Base-by-base conservation (phyloP, 306 rosid genomes). In the Phaseolus lunatus region DNA sequence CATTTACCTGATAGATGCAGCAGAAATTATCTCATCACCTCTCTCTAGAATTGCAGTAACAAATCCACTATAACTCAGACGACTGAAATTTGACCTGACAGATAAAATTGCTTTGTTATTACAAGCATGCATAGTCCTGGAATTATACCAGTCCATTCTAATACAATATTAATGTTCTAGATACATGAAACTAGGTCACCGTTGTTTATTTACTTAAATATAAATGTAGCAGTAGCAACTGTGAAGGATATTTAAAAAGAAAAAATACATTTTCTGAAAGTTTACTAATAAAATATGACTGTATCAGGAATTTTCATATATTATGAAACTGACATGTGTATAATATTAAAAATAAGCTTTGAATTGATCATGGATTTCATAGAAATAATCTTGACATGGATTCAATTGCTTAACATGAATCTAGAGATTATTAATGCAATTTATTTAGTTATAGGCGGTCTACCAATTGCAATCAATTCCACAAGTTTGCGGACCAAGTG, bases 1-100 rank as follows among this genome's bases (percentile, higher is more conserved):
- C 29, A 81, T 83, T 47, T 88, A 94, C 97, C 98, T 88, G 62
- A 94, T 78, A 75, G 95, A 82, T 50, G 98, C 98, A 11, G 90
- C 95, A 82, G 54, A 70, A 41, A 90, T 72, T 5, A 94, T 82
- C 88, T 94, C 98, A 7, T 94, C 95, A 81, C 87, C 95, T 87
- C 90, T 92, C 84, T 92, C 95, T 44, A 94, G 91, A 85, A 90
- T 84, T 58, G 88, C 91, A 84, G 98, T 92, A 85, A 90, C 72
- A 81, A 94, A 94, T 65, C 98, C 92, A 78, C 92, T 82, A 56
- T 86, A 87, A 62, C 89, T 82, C 54, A 94, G 91, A 39, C 98
- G 89, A 71, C 86, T 92, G 78, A 94, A 90, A 75, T 94, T 94
- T 73, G 98, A 94, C 90, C 98, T 94, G 87, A 75, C 67, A 82